Evolutionary conservation across 2,329 filamentous ascomycete genomes (phyloP).

Genomic region (Phialophora macrospora): DNA sequence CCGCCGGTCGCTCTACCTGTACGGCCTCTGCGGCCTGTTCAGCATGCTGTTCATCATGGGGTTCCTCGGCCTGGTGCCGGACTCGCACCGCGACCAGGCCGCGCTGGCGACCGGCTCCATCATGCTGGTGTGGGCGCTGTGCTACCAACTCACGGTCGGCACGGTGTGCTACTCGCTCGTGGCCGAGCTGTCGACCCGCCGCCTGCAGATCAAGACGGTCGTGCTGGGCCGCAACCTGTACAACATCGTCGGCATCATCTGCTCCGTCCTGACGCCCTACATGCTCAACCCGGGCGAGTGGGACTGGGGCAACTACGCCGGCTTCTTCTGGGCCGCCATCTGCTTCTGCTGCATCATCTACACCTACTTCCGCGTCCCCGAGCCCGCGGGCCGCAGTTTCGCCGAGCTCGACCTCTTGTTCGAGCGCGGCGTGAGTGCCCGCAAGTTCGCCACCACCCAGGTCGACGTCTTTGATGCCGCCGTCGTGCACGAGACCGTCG

Average conservation of each 20-base stretch:
- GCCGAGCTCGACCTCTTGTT: constrained; percentile 87
- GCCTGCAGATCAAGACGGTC: constrained; percentile 89
- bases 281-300: constrained; percentile 84
- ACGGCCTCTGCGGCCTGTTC: constrained; percentile 74
- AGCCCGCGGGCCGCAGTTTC: constrained; percentile 79
- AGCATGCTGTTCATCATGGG: constrained; percentile 81
- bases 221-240: constrained; percentile 81
- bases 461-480: constrained; percentile 60
- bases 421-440: constrained; percentile 70
- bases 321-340: constrained; percentile 85
- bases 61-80: constrained; percentile 76
- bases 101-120: constrained; percentile 81
- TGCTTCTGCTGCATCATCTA: constrained; percentile 83
- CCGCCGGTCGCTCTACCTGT: constrained; percentile 75
- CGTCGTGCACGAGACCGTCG: constrained; percentile 29
- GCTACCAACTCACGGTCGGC: constrained; percentile 85
- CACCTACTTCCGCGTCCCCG: constrained; percentile 79
- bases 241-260: constrained; percentile 82
- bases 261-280: constrained; percentile 81
- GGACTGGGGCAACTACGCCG: constrained; percentile 86
- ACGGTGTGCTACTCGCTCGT: constrained; percentile 91
- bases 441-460: constrained; percentile 69
- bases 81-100: constrained; percentile 61
- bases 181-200: constrained; percentile 78
- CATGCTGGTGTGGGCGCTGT: constrained; percentile 80